Percentiles rank a stretch among this genome's conserved stretches.
Evolutionary conservation across 2,329 filamentous ascomycete genomes (phyloP).

Genomic region (Pezizomycotina sp.): DNA sequence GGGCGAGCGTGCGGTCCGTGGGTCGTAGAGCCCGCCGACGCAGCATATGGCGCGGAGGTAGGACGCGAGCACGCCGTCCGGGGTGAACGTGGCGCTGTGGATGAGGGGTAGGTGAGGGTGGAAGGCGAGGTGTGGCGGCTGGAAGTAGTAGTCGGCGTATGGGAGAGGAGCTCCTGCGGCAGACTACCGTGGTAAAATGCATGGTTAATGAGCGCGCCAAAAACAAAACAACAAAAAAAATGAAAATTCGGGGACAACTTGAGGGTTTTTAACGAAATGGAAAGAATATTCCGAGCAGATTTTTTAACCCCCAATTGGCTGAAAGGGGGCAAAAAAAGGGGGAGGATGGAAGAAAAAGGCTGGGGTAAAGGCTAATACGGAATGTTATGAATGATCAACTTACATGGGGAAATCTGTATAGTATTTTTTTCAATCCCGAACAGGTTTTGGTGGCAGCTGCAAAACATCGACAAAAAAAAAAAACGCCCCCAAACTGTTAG

Average conservation of each 20-base stretch:
- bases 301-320: too few species aligned
- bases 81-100: conserved; percentile 24
- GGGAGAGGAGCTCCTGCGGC: conserved; percentile 22
- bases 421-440: conserved; percentile 18
- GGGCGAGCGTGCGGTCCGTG: conserved; percentile 23
- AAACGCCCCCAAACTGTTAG: too few species aligned
- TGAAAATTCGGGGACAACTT: too few species aligned
- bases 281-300: too few species aligned
- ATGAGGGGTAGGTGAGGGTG: conserved; percentile 23
- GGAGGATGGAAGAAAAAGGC: too few species aligned
- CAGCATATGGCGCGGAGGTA: conserved; percentile 24
- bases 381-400: too few species aligned
- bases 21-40: conserved; percentile 23
- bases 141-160: conserved; percentile 25
- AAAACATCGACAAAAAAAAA: neutral
- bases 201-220: too few species aligned
- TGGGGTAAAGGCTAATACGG: neutral
- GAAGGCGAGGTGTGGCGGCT: conserved; percentile 21
- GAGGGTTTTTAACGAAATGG: too few species aligned
- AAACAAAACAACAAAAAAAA: too few species aligned
- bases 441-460: conserved; percentile 17
- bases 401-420: conserved; percentile 19
- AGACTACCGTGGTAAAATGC: conserved; percentile 13
- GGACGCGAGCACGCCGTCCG: conserved; percentile 22
- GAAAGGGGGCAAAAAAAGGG: too few species aligned